phyloP scores from a whole-genome alignment of 306 rosid genomes.

The Cotoneaster glaucophyllus region DNA sequence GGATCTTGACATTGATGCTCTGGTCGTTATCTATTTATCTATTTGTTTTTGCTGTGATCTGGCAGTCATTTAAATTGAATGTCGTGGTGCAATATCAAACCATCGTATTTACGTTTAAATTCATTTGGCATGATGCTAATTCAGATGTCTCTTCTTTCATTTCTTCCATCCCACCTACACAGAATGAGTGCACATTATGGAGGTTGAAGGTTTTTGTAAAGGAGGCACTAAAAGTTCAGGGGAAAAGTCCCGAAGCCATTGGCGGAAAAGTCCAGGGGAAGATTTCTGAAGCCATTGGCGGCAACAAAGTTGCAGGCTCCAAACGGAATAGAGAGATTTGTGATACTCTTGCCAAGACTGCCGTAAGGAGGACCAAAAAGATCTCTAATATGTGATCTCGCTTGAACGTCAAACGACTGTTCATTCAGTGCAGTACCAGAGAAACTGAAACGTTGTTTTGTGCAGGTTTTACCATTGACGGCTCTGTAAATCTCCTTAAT shows the following conservation, averaged over 20 bases:
- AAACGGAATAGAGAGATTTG: conserved; percentile 21
- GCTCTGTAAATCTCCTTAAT: background rate
- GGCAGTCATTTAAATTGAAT: background rate
- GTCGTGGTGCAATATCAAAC: background rate
- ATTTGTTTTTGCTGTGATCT: background rate
- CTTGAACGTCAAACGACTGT: background rate
- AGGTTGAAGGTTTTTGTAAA: conserved; percentile 49
- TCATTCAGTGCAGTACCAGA: background rate
- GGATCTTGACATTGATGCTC: conserved; percentile 93
- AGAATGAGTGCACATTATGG: conserved; percentile 66
- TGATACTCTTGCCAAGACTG: conserved; percentile 35
- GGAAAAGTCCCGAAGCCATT: conserved; percentile 12
- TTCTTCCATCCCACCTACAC: background rate
- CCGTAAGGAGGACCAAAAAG: conserved; percentile 37
- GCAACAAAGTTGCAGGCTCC: conserved; percentile 3
- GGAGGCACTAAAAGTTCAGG: conserved; percentile 24
- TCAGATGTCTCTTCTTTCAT: conserved; percentile 3
- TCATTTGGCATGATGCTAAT: background rate
- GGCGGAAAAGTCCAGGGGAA: conserved; percentile 1
- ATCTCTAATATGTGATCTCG: conserved; percentile 29
- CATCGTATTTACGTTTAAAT: background rate
- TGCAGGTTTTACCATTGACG: background rate
- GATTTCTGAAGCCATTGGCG: background rate
- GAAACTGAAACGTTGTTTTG: conserved; percentile 1
- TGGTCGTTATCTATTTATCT: conserved; percentile 38